Evolutionary conservation across 768 basidiomycete genomes (phyloP), one percentile per base, ranked within the genome.

Genomic region (Leccinellum rugosiceps): DNA sequence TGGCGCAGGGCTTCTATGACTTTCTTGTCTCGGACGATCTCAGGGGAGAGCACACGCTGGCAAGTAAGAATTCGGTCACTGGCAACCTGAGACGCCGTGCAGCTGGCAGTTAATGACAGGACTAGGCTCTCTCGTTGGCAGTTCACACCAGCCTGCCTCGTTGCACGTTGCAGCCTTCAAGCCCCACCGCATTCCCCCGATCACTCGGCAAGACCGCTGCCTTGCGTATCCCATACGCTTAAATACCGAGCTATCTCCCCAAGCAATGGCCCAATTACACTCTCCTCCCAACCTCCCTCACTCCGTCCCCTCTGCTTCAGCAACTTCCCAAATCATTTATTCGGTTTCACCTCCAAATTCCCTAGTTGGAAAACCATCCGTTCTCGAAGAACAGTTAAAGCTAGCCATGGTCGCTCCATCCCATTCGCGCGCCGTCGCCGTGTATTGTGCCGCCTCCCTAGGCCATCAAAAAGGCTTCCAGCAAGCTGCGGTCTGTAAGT

Each of bases 401-500:
- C 46, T 58, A 17, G 45, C 50, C 52, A 74, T 74, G 71, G 72
- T 74, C 7, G 53, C 71, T 11, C 65, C 67, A 4, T 71, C 71
- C 45, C 51, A 62, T 3, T 69, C 73, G 21, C 71, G 63, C 38
- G 79, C 82, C 6, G 78, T 91, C n/a, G 86, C 88, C 3, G 92
- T 94, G 6, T 94, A 89, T 65, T 96, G 94, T 68, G 94, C 84
- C 8, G 88, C 93, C 0, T 88, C 85, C 0, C 65, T 78, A 0
- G 93, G 94, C 25, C 81, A 75, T 32, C 74, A 80, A 51, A 74
- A 79, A 10, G 84, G 85, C 2, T 94, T 83, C 68, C 72, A 78
- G 25, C 71, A 77, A 19, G 91, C 93, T 14, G 93, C 93, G 2
- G 56, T 72, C 38, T 91, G 91, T 91, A 60, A 62, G 89, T 79